Percentiles rank a stretch among this genome's conserved stretches.
phyloP scores from a whole-genome alignment of 805 yeast genomes.

The Clavispora vitiphila region DNA sequence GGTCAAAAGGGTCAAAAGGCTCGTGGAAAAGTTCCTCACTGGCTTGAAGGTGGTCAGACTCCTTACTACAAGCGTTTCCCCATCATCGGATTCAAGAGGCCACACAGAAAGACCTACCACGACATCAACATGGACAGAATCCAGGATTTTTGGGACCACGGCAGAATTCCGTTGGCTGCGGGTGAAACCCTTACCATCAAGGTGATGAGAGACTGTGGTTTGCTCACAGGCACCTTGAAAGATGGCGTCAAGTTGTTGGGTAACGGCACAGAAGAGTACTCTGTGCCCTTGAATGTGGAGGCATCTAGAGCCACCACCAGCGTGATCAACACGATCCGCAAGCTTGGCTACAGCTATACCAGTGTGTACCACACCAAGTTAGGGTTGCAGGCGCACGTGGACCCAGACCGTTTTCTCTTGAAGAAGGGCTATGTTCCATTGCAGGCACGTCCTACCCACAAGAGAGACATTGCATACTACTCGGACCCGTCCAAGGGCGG shows the following conservation, averaged over 20 bases:
- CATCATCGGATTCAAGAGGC: constrained; percentile 79
- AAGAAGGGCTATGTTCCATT: constrained; percentile 79
- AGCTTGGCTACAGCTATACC: constrained; percentile 66
- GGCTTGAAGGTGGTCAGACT: constrained; percentile 99
- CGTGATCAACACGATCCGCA: constrained; percentile 72
- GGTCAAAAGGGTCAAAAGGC: constrained; percentile 99
- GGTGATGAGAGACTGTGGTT: constrained; percentile 69
- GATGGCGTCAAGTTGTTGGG: constrained; percentile 84
- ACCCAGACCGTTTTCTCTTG: constrained; percentile 64
- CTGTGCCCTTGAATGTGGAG: constrained; percentile 67
- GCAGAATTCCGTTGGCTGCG: constrained; percentile 53
- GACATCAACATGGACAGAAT: constrained; percentile 66
- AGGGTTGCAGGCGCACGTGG: constrained; percentile 67
- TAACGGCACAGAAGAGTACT: constrained; percentile 45
- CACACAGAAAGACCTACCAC: constrained; percentile 46
- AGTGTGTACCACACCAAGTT: constrained; percentile 63
- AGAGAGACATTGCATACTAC: constrained; percentile 77
- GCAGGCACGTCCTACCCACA: constrained; percentile 78
- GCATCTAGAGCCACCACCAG: constrained; percentile 74
- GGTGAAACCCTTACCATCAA: constrained; percentile 70
- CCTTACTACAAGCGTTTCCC: constrained; percentile 83
- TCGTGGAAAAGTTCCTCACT: constrained; percentile 79
- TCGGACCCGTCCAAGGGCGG: constrained; percentile 71
- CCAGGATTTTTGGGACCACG: constrained; percentile 63
- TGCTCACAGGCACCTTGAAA: constrained; percentile 63